These are phyloP conservation scores for Nissolia schottii DNA, from an alignment of 306 rosid genomes.

Conservation along the genomic window DNA sequence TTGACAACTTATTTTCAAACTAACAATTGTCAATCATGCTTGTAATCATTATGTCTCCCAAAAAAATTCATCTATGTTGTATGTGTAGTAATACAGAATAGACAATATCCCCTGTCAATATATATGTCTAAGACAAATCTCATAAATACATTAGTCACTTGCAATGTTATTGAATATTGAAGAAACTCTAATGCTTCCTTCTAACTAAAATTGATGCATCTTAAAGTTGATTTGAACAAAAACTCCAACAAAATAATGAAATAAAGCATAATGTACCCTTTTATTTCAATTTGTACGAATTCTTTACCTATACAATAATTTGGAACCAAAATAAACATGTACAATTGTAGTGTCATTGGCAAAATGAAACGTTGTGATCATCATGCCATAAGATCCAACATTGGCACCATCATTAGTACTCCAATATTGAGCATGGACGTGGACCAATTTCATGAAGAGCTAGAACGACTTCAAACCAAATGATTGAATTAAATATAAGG, in stretches of 20 bases:
- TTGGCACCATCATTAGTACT: constrained; percentile 14
- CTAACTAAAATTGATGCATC: not conserved
- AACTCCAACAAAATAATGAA: not conserved
- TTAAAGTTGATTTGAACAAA: not conserved
- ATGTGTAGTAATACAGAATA: not conserved
- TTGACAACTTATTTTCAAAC: not conserved
- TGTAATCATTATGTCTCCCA: constrained; percentile 24
- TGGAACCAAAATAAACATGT: not conserved
- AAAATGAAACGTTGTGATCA: not conserved
- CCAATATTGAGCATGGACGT: not conserved
- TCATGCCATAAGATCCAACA: constrained; percentile 28
- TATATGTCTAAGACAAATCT: constrained; percentile 5
- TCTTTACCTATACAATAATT: not conserved
- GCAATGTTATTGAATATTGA: not conserved
- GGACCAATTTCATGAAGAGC: constrained; percentile 6
- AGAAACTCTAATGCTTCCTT: not conserved
- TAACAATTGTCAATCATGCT: constrained; percentile 9
- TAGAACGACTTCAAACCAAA: not conserved
- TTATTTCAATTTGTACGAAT: not conserved
- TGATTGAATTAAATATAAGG: too few relatives aligned
- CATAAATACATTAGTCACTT: not conserved
- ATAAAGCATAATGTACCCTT: not conserved
- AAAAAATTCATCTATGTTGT: constrained; percentile 19
- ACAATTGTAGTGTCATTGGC: not conserved
- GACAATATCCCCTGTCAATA: not conserved